Conservation (phyloP, 2,329 filamentous ascomycete species). For the Metarhizium brunneum region DNA sequence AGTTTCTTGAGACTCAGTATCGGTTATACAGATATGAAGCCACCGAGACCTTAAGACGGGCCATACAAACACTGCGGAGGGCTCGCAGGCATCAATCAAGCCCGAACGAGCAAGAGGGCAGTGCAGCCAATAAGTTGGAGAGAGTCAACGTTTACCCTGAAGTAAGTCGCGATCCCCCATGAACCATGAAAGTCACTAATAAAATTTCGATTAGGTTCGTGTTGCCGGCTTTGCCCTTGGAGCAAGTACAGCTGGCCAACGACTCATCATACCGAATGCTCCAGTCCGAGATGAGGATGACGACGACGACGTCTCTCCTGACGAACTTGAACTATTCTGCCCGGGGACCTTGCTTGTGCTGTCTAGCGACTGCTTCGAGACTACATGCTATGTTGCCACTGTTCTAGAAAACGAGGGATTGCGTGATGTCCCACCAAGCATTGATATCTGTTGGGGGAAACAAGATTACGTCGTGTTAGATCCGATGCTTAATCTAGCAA, state of each 20-base stretch:
- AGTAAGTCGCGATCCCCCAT: constrained; percentile 28
- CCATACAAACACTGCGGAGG: constrained; percentile 45
- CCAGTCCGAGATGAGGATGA: constrained; percentile 47
- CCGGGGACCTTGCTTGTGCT: constrained; percentile 45
- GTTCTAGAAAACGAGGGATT: constrained; percentile 61
- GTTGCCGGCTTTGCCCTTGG: constrained; percentile 57
- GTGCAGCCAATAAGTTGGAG: constrained; percentile 46
- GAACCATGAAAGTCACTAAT: not conserved
- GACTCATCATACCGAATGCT: constrained; percentile 46
- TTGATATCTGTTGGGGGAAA: constrained; percentile 66
- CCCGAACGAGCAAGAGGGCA: not conserved
- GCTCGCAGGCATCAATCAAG: not conserved
- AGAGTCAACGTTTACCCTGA: constrained; percentile 57
- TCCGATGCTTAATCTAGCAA: constrained; percentile 59
- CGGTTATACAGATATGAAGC: constrained; percentile 67
- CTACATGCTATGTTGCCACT: constrained; percentile 57
- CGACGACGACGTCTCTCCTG: constrained; percentile 44
- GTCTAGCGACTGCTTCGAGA: constrained; percentile 52
- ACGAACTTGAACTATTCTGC: constrained; percentile 40
- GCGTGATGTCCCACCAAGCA: constrained; percentile 17
- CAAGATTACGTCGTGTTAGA: constrained; percentile 55
- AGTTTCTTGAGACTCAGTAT: constrained; percentile 68
- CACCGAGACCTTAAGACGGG: constrained; percentile 57
- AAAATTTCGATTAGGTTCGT: constrained; percentile 42
- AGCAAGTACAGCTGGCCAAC: constrained; percentile 42